Evolutionary conservation across 1,139 yeast genomes (phyloP).

Genomic region (Hanseniaspora uvarum): DNA sequence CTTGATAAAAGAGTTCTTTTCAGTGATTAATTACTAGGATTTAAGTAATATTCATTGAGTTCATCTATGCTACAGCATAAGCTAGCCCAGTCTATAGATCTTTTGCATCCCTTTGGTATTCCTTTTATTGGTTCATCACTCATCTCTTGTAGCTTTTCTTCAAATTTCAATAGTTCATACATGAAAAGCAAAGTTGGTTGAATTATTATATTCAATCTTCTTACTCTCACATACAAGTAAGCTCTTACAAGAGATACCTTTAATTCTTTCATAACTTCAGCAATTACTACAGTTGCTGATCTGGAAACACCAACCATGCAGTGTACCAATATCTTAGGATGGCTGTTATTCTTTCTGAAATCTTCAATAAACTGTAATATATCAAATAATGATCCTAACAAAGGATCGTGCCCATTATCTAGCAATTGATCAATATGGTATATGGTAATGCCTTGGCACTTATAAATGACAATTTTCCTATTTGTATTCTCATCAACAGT

Average conservation of each 20-base stretch:
- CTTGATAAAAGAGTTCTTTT: neutral
- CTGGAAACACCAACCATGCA: slow-evolving; percentile 89
- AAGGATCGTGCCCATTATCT: slow-evolving; percentile 45
- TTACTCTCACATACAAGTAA: slow-evolving; percentile 68
- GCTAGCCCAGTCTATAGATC: slow-evolving; percentile 68
- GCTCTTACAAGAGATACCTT: slow-evolving; percentile 60
- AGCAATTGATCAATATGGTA: slow-evolving; percentile 36
- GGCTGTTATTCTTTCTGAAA: slow-evolving; percentile 32
- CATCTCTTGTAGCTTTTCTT: slow-evolving; percentile 36
- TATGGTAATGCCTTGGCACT: slow-evolving; percentile 30
- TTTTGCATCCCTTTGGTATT: slow-evolving; percentile 17
- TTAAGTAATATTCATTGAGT: slow-evolving; percentile 45
- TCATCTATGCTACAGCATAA: slow-evolving; percentile 74
- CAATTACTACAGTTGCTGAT: slow-evolving; percentile 82
- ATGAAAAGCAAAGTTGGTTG: slow-evolving; percentile 82
- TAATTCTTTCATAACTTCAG: slow-evolving; percentile 72
- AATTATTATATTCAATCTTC: slow-evolving; percentile 76
- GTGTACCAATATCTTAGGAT: slow-evolving; percentile 56
- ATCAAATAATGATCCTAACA: slow-evolving; percentile 36
- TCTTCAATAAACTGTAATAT: slow-evolving; percentile 39
- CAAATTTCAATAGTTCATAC: slow-evolving; percentile 76
- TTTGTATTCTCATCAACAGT: neutral
- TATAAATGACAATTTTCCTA: slow-evolving; percentile 21
- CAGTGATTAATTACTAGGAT: neutral
- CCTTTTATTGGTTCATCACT: slow-evolving; percentile 18